phyloP scores from a whole-genome alignment of 805 yeast species.

The Kodamaea jinghongensis region DNA sequence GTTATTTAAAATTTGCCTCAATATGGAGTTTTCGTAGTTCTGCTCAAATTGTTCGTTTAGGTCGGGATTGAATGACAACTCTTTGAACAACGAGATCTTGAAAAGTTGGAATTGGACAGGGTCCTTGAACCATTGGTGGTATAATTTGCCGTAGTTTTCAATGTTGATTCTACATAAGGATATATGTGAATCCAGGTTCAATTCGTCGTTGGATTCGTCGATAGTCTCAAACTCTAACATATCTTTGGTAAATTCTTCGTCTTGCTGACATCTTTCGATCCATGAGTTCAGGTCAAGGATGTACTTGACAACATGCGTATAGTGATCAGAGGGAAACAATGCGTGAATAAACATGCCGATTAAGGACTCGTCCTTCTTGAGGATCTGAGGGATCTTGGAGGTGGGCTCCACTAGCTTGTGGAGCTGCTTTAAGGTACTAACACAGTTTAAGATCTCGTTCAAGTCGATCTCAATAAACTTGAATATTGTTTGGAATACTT shows the following conservation, averaged over 20 bases:
- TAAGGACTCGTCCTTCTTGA: slow-evolving; percentile 1
- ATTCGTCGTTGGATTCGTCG: slow-evolving; percentile 6
- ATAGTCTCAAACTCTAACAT: slow-evolving; percentile 3
- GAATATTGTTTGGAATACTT: slow-evolving; percentile 10
- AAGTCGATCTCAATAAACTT: slow-evolving; percentile 8
- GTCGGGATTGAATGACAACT: slow-evolving; percentile 10
- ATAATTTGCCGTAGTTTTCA: slow-evolving; percentile 3
- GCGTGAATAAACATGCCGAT: slow-evolving; percentile 8
- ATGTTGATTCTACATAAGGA: slow-evolving; percentile 5
- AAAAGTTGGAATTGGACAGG: slow-evolving; percentile 3
- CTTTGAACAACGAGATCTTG: slow-evolving; percentile 10
- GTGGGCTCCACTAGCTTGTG: slow-evolving; percentile 3
- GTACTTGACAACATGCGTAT: slow-evolving; percentile 1
- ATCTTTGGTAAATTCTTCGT: slow-evolving; percentile 2
- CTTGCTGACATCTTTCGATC: slow-evolving; percentile 1
- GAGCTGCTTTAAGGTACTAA: slow-evolving; percentile 5
- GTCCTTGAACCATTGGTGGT: slow-evolving; percentile 4
- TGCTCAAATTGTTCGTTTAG: slow-evolving; percentile 13
- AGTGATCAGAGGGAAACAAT: slow-evolving; percentile 9
- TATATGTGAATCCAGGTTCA: slow-evolving; percentile 5
- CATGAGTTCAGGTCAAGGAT: slow-evolving; percentile 2
- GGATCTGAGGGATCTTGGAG: not conserved
- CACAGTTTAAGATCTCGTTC: slow-evolving; percentile 2
- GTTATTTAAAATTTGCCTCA: slow-evolving; percentile 13
- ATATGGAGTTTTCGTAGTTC: slow-evolving; percentile 15